These are phyloP conservation scores for Dictyostelium capitatum DNA, from an alignment of 78 protist species.

Conservation along the genomic window DNA sequence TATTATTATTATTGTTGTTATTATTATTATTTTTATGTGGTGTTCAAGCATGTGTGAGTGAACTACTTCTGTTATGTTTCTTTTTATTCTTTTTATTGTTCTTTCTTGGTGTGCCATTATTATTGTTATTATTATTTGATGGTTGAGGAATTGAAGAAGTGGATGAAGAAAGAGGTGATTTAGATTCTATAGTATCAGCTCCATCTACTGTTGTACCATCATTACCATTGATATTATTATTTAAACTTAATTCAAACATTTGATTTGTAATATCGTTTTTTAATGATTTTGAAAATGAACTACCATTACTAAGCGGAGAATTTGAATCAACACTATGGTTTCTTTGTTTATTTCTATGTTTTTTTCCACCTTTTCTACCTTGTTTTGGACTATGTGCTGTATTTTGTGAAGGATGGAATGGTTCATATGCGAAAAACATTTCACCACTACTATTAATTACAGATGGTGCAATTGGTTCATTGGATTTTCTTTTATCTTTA, in stretches of 20 bases:
- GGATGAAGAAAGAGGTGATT: conserved; percentile 18
- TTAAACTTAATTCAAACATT: neutral
- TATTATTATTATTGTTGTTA: neutral
- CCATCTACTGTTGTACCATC: neutral
- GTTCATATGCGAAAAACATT: conserved; percentile 23
- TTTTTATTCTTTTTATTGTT: neutral
- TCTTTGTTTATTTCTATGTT: neutral
- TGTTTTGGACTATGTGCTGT: neutral
- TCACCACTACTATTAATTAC: conserved; percentile 20
- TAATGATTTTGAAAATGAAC: neutral
- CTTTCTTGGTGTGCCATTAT: neutral
- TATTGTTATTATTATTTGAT: neutral
- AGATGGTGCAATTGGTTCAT: conserved; percentile 1
- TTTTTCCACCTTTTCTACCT: conserved; percentile 47
- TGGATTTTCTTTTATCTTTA: conserved; percentile 1
- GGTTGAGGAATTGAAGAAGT: neutral
- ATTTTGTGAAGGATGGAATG: neutral
- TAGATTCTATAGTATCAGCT: neutral
- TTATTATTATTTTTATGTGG: neutral
- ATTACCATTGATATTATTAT: neutral
- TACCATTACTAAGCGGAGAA: neutral
- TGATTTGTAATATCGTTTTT: neutral
- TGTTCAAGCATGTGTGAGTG: neutral
- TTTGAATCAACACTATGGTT: neutral
- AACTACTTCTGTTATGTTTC: conserved; percentile 33